Evolutionary conservation across 768 basidiomycete genomes (phyloP).

Genomic region (Piloderma croceum): DNA sequence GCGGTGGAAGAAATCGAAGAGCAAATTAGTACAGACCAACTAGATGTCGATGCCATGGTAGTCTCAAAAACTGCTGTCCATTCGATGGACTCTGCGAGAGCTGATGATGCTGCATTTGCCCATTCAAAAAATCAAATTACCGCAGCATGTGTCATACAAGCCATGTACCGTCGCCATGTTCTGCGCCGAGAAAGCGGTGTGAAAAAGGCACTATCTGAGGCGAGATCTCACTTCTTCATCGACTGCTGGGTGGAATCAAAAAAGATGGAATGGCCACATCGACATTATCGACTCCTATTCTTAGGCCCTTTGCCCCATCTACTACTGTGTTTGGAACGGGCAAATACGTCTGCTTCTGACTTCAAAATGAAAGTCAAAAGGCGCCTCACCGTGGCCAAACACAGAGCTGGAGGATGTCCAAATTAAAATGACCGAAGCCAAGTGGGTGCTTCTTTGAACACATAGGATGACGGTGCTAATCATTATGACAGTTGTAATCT

Average conservation of each 20-base stretch:
- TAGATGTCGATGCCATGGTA: too few species aligned
- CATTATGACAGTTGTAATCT: constrained; percentile 3
- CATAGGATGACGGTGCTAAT: not conserved
- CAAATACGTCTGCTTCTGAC: constrained; percentile 17
- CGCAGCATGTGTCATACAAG: constrained; percentile 21
- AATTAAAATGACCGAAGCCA: constrained; percentile 24
- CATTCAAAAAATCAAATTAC: constrained; percentile 7
- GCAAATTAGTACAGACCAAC: too few species aligned
- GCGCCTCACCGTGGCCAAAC: constrained; percentile 20
- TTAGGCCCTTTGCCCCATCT: constrained; percentile 35
- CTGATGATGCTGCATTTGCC: too few species aligned
- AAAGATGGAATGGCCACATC: constrained; percentile 22
- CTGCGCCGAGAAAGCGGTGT: constrained; percentile 5
- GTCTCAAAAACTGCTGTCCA: too few species aligned
- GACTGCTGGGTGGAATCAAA: constrained; percentile 24
- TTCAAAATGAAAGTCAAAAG: constrained; percentile 30
- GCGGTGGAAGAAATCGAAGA: too few species aligned
- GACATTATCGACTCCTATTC: constrained; percentile 32
- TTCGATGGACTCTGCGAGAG: too few species aligned
- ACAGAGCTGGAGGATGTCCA: constrained; percentile 32
- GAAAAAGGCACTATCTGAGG: constrained; percentile 16
- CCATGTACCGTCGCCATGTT: constrained; percentile 2
- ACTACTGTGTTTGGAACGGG: constrained; percentile 35
- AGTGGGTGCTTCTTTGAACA: constrained; percentile 22
- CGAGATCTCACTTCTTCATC: constrained; percentile 20